Conservation (phyloP, 2,329 filamentous ascomycete genomes). For the Colletotrichum sp. region DNA sequence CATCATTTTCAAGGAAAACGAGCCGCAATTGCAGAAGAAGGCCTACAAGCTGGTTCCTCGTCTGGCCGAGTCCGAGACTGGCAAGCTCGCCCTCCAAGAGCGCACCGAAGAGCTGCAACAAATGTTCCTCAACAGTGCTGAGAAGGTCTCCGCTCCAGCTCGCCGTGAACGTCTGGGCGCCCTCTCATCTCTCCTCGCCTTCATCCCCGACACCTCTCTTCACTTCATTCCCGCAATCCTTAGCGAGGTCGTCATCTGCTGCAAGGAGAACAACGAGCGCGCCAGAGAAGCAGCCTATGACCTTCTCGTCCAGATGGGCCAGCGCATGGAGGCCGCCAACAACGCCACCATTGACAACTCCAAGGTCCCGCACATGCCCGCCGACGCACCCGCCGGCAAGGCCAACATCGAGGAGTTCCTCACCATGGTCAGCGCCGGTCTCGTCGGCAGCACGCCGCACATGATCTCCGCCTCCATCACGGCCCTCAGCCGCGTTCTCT, state of each 20-base stretch:
- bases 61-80: slow-evolving; percentile 80
- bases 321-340: slow-evolving; percentile 71
- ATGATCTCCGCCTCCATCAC: slow-evolving; percentile 99
- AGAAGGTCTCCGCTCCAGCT: slow-evolving; percentile 86
- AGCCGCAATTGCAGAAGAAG: slow-evolving; percentile 97
- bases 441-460: slow-evolving; percentile 90
- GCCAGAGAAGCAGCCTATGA: slow-evolving; percentile 90
- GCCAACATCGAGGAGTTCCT: slow-evolving; percentile 95
- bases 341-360: slow-evolving; percentile 81
- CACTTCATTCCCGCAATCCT: slow-evolving; percentile 93
- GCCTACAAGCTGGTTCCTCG: slow-evolving; percentile 97
- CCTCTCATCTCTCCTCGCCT: slow-evolving; percentile 79
- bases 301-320: slow-evolving; percentile 85
- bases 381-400: slow-evolving; percentile 75
- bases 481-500: slow-evolving; percentile 89
- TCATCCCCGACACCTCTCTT: slow-evolving; percentile 77
- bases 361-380: slow-evolving; percentile 86
- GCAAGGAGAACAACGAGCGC: slow-evolving; percentile 97
- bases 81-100: slow-evolving; percentile 76
- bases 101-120: slow-evolving; percentile 80
- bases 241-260: slow-evolving; percentile 93
- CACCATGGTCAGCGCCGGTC: slow-evolving; percentile 96
- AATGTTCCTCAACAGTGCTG: slow-evolving; percentile 78
- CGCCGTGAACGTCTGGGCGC: slow-evolving; percentile 86
- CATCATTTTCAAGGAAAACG: slow-evolving; percentile 80